These are phyloP conservation scores for Ophiostoma sp. DNA, from an alignment of 2,329 filamentous ascomycete species.

Conservation along the genomic window DNA sequence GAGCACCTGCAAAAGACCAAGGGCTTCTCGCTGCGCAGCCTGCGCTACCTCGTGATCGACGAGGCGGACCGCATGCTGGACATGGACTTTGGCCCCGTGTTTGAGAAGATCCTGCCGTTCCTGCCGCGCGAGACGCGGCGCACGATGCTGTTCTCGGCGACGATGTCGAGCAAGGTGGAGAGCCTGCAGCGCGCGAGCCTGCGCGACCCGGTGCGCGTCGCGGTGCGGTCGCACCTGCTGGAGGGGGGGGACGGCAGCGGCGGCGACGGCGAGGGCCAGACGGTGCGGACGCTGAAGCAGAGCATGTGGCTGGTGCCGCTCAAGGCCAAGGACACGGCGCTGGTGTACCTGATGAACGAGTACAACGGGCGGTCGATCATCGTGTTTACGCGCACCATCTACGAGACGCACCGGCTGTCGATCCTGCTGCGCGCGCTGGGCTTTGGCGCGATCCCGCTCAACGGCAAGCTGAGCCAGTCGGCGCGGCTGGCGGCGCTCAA, in stretches of 20 bases:
- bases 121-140: conserved; percentile 68
- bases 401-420: conserved; percentile 80
- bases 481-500: conserved; percentile 79
- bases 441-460: conserved; percentile 84
- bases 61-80: conserved; percentile 90
- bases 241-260: conserved; percentile 55
- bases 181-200: conserved; percentile 84
- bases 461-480: conserved; percentile 86
- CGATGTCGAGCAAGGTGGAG: conserved; percentile 90
- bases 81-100: conserved; percentile 29
- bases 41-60: conserved; percentile 91
- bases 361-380: conserved; percentile 81
- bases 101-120: conserved; percentile 79
- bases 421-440: conserved; percentile 79
- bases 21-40: conserved; percentile 71
- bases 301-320: conserved; percentile 82
- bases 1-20: conserved; percentile 97
- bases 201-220: conserved; percentile 47
- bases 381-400: conserved; percentile 86
- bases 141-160: conserved; percentile 70
- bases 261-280: conserved; percentile 71
- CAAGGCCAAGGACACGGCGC: conserved; percentile 81
- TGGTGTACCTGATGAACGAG: conserved; percentile 81
- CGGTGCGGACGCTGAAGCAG: conserved; percentile 81
- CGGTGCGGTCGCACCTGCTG: not conserved